phyloP scores from a whole-genome alignment of 2,329 filamentous ascomycete species.

The Talaromyces atroroseus region DNA sequence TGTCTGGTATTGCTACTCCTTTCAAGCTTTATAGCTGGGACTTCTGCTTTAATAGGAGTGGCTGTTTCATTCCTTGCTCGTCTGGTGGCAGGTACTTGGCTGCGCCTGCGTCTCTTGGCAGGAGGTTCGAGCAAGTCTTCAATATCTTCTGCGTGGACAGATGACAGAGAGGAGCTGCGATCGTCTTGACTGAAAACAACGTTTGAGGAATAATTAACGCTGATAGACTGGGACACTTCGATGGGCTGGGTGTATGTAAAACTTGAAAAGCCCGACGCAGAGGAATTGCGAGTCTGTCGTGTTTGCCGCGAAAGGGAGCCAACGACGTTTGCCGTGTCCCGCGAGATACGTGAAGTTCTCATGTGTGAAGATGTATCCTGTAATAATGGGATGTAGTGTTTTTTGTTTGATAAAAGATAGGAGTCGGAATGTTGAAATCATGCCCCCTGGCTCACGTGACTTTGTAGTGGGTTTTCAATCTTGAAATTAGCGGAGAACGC shows the following conservation, averaged over 20 bases:
- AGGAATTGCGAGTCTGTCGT: slow-evolving; percentile 43
- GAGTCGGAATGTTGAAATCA: neutral
- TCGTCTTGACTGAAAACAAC: slow-evolving; percentile 23
- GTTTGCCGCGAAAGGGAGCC: slow-evolving; percentile 40
- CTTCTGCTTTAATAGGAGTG: slow-evolving; percentile 19
- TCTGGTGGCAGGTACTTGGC: slow-evolving; percentile 15
- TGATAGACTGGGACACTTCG: slow-evolving; percentile 15
- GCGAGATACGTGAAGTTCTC: slow-evolving; percentile 55
- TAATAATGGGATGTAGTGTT: too few species aligned
- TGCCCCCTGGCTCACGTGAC: neutral
- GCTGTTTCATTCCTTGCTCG: slow-evolving; percentile 19
- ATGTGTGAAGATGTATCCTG: slow-evolving; percentile 33
- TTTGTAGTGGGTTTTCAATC: neutral
- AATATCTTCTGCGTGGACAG: slow-evolving; percentile 46
- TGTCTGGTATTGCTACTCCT: slow-evolving; percentile 21
- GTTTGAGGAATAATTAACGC: slow-evolving; percentile 13
- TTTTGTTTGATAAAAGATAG: too few species aligned
- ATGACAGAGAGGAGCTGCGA: slow-evolving; percentile 31
- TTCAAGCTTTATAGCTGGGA: slow-evolving; percentile 12
- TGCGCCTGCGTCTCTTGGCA: slow-evolving; percentile 47
- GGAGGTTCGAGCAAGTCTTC: slow-evolving; percentile 49
- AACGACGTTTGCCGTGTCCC: slow-evolving; percentile 55
- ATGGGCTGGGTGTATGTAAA: slow-evolving; percentile 23
- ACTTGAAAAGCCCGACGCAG: slow-evolving; percentile 21
- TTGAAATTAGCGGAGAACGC: neutral